Conservation (phyloP, 805 yeast genomes). For the Myxozyma neotropica region DNA sequence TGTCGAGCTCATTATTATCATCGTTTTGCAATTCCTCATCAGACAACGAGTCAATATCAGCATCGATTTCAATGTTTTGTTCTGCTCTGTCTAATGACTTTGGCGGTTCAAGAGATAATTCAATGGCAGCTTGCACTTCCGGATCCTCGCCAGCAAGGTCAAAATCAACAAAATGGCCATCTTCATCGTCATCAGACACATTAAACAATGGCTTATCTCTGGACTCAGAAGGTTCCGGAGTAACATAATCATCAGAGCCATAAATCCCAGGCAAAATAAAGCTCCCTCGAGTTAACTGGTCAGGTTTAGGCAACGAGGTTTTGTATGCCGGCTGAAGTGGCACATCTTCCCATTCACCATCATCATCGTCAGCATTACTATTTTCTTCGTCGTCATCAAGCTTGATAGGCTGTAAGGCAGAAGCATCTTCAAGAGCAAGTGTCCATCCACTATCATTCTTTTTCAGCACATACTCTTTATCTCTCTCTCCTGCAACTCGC, state of each 20-base stretch:
- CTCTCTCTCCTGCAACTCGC: slow-evolving; percentile 82
- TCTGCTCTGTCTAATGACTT: neutral
- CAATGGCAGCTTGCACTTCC: slow-evolving; percentile 28
- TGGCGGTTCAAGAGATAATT: slow-evolving; percentile 6
- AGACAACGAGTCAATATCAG: neutral
- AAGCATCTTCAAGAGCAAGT: slow-evolving; percentile 29
- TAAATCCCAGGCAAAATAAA: slow-evolving; percentile 20
- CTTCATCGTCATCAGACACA: slow-evolving; percentile 20
- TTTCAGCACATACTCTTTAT: slow-evolving; percentile 70
- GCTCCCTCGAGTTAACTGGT: slow-evolving; percentile 16
- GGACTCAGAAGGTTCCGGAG: neutral
- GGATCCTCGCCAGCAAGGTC: slow-evolving; percentile 11
- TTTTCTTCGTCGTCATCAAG: slow-evolving; percentile 39
- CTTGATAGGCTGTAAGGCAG: slow-evolving; percentile 18
- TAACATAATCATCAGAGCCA: neutral
- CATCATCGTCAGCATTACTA: slow-evolving; percentile 47
- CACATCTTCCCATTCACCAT: slow-evolving; percentile 72
- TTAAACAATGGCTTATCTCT: slow-evolving; percentile 20
- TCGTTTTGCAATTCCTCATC: slow-evolving; percentile 5
- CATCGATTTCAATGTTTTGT: neutral
- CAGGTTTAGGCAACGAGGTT: slow-evolving; percentile 13
- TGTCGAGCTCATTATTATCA: slow-evolving; percentile 13
- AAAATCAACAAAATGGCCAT: neutral
- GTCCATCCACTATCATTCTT: slow-evolving; percentile 56
- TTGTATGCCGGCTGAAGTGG: slow-evolving; percentile 38